Evolutionary conservation across 2,329 filamentous ascomycete genomes (phyloP).

Genomic region (Penicillium sp.): DNA sequence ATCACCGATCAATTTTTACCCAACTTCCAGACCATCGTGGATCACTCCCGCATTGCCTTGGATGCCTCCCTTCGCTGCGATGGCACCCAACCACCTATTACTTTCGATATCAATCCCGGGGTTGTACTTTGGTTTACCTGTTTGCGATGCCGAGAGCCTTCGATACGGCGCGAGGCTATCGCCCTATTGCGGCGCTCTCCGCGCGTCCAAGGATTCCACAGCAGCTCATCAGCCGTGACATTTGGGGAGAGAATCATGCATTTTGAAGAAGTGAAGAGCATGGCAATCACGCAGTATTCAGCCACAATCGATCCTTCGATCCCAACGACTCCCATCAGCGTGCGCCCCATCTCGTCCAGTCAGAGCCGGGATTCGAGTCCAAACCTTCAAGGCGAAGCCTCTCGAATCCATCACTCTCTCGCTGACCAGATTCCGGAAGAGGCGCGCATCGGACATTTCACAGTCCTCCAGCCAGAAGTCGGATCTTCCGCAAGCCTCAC

Average conservation of each 20-base stretch:
- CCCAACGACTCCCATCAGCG: neutral
- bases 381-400: neutral
- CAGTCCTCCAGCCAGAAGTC: slow-evolving; percentile 19
- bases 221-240: slow-evolving; percentile 11
- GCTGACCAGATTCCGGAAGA: slow-evolving; percentile 16
- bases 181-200: slow-evolving; percentile 21
- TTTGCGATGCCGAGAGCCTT: slow-evolving; percentile 29
- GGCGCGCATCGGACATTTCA: slow-evolving; percentile 23
- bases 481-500: slow-evolving; percentile 13
- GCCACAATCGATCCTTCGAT: neutral
- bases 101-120: slow-evolving; percentile 27
- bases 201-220: slow-evolving; percentile 26
- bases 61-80: slow-evolving; percentile 15
- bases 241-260: slow-evolving; percentile 23
- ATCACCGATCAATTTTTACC: slow-evolving; percentile 18
- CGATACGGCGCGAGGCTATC: slow-evolving; percentile 25
- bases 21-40: slow-evolving; percentile 24
- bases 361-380: neutral
- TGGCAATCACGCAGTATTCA: slow-evolving; percentile 1
- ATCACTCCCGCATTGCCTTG: slow-evolving; percentile 21
- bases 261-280: slow-evolving; percentile 25
- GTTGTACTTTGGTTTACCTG: slow-evolving; percentile 29
- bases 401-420: neutral
- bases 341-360: neutral
- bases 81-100: slow-evolving; percentile 25